These are phyloP conservation scores for Heterobasidion irregulare DNA, from an alignment of 1,284 basidiomycete genomes.

Conservation along the genomic window DNA sequence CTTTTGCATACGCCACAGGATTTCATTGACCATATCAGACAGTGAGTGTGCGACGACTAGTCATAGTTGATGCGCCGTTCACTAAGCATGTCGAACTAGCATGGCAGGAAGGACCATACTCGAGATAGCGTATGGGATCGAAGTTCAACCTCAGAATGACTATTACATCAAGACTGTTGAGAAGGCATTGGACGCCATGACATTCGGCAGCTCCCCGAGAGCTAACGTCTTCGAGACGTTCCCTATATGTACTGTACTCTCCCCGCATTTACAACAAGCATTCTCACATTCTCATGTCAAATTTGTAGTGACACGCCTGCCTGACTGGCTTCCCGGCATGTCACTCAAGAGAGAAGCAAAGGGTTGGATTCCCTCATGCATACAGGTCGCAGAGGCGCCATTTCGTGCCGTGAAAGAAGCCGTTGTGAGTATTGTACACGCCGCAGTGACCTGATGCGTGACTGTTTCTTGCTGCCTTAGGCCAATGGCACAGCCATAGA, in stretches of 20 bases:
- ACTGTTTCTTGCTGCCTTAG: background rate
- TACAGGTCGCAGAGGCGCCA: conserved; percentile 9
- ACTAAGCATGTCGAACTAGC: conserved; percentile 2
- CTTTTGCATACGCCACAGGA: conserved; percentile 14
- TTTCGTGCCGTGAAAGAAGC: conserved; percentile 9
- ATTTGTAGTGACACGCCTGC: conserved; percentile 10
- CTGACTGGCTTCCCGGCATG: conserved; percentile 15
- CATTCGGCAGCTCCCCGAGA: conserved; percentile 5
- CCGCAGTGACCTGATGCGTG: background rate
- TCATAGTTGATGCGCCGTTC: background rate
- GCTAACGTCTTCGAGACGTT: conserved; percentile 11
- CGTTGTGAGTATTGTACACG: conserved; percentile 1
- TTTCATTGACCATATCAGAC: conserved; percentile 15
- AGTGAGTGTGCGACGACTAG: conserved; percentile 6
- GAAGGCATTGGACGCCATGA: conserved; percentile 11
- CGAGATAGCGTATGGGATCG: conserved; percentile 17
- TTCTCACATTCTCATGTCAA: background rate
- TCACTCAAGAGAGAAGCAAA: conserved; percentile 13
- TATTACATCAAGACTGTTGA: conserved; percentile 15
- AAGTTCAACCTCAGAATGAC: conserved; percentile 14
- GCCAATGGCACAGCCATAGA: background rate
- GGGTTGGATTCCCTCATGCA: conserved; percentile 3
- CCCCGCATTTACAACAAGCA: background rate
- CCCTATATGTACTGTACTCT: conserved; percentile 7
- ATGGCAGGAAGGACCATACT: conserved; percentile 15